Conservation (phyloP, 169 alveolate genomes). For the Plasmodium cynomolgi region DNA sequence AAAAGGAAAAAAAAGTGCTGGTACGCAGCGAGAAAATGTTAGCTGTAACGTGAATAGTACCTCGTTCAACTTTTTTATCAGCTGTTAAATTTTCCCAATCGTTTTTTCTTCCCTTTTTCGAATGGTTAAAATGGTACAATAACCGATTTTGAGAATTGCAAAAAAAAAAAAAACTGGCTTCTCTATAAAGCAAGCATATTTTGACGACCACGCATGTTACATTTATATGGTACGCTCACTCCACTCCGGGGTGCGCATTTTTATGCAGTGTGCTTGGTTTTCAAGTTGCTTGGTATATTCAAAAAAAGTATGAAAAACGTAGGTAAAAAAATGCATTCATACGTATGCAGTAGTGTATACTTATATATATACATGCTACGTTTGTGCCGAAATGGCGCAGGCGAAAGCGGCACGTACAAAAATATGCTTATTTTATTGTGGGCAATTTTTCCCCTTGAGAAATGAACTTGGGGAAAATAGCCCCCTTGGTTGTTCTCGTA, state of each 20-base stretch:
- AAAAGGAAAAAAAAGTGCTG: neutral
- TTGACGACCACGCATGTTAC: neutral
- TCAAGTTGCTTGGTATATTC: neutral
- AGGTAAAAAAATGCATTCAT: neutral
- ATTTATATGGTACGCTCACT: neutral
- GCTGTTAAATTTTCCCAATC: neutral
- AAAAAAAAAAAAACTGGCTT: neutral
- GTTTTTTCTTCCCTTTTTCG: neutral
- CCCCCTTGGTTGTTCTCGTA: neutral
- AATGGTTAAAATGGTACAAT: neutral
- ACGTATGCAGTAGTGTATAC: neutral
- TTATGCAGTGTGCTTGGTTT: neutral
- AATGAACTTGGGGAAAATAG: neutral
- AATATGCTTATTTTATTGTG: neutral
- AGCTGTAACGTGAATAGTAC: neutral
- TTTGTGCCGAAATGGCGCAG: neutral
- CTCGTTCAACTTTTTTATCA: neutral
- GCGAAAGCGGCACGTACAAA: neutral
- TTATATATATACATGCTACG: neutral
- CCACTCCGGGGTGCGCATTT: neutral
- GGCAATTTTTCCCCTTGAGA: neutral
- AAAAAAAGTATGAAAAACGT: neutral
- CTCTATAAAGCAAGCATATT: neutral
- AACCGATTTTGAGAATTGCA: neutral
- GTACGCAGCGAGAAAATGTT: neutral